Evolutionary conservation across 1,139 yeast species (phyloP).

Genomic region (Kluyveromyces marxianus): DNA sequence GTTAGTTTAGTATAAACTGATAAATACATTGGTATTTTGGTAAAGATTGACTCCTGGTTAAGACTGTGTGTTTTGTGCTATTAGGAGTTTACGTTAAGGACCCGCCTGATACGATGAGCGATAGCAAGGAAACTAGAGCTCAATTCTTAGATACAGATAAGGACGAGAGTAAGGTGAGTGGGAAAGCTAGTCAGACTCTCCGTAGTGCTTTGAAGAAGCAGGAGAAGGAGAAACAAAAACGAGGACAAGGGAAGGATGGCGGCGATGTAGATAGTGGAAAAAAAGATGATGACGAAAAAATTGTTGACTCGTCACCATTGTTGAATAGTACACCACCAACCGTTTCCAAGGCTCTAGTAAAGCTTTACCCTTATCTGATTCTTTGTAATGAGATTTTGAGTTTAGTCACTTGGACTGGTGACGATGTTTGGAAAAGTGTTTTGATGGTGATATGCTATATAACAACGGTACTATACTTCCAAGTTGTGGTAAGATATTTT

Average conservation of each 20-base stretch:
- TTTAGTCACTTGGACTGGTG: conserved; percentile 85
- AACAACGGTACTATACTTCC: conserved; percentile 64
- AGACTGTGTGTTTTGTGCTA: too few species aligned
- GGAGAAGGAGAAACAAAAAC: conserved; percentile 1
- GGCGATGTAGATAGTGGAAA: not conserved
- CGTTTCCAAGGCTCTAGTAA: conserved; percentile 73
- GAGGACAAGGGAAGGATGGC: not conserved
- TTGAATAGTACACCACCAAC: conserved; percentile 83
- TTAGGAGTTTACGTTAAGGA: too few species aligned
- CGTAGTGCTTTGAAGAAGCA: conserved; percentile 25
- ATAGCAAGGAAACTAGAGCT: conserved; percentile 20
- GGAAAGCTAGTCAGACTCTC: conserved; percentile 22
- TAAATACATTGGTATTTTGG: too few species aligned
- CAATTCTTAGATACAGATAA: conserved; percentile 23
- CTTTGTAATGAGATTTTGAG: conserved; percentile 63
- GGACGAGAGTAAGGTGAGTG: conserved; percentile 21
- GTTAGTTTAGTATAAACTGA: too few species aligned
- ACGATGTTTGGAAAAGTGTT: conserved; percentile 71
- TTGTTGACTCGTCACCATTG: conserved; percentile 46
- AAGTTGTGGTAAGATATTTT: conserved; percentile 60
- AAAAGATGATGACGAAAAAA: conserved; percentile 11
- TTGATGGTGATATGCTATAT: conserved; percentile 52
- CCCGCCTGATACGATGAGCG: not conserved
- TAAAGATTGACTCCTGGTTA: too few species aligned
- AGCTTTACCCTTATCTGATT: conserved; percentile 75